Evolutionary conservation across 768 basidiomycete genomes (phyloP).

Genomic region (Trametopsis cervina): DNA sequence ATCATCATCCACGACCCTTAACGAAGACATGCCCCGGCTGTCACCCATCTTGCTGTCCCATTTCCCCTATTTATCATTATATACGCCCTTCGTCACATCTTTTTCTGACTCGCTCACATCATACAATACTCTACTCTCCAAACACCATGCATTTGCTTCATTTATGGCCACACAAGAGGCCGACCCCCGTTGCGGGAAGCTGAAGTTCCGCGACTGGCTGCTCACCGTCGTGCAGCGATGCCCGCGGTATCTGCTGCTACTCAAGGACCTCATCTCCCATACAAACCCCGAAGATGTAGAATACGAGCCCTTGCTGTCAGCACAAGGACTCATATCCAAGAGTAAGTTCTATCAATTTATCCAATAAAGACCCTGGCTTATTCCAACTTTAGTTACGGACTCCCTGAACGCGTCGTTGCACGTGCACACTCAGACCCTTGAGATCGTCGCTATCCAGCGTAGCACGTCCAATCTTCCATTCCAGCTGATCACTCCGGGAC

Average conservation of each 20-base stretch:
- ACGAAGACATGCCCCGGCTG: constrained; percentile 33
- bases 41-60: constrained; percentile 67
- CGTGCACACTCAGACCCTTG: constrained; percentile 68
- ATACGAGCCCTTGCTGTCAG: constrained; percentile 49
- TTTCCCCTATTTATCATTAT: constrained; percentile 84
- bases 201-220: constrained; percentile 80
- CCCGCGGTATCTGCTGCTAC: constrained; percentile 76
- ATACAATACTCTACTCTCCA: constrained; percentile 48
- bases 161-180: constrained; percentile 63
- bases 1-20: constrained; percentile 13
- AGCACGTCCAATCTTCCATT: constrained; percentile 70
- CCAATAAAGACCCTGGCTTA: not conserved
- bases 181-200: constrained; percentile 62
- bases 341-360: constrained; percentile 38
- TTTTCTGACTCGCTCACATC: constrained; percentile 63
- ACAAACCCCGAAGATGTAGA: constrained; percentile 65
- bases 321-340: constrained; percentile 64
- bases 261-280: constrained; percentile 73
- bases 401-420: constrained; percentile 77
- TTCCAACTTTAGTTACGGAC: constrained; percentile 55
- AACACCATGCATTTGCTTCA: constrained; percentile 47
- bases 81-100: constrained; percentile 77
- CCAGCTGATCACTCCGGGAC: constrained; percentile 73
- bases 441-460: constrained; percentile 72
- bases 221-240: constrained; percentile 84